Evolutionary conservation across 2,329 filamentous ascomycete species (phyloP).

Genomic region (Hymenotorrendiella dingleyae): DNA sequence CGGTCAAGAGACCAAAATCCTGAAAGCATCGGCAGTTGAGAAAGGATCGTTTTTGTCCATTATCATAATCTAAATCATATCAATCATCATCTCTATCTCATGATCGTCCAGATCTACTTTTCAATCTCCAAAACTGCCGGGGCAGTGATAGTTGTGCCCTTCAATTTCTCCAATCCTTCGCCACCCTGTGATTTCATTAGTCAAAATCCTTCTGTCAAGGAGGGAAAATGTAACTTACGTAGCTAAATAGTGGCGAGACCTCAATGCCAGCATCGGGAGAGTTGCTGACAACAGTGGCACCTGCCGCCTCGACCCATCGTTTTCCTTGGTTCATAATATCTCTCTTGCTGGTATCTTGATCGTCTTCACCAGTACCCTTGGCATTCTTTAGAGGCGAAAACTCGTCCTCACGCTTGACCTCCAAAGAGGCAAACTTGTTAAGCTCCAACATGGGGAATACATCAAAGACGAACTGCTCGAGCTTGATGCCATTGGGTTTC

Average conservation of each 20-base stretch:
- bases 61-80: constrained; percentile 1
- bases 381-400: constrained; percentile 96
- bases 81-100: neutral
- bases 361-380: constrained; percentile 79
- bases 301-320: constrained; percentile 77
- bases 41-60: too few relatives aligned
- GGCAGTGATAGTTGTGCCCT: constrained; percentile 46
- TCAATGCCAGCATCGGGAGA: constrained; percentile 66
- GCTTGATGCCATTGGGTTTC: constrained; percentile 96
- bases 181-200: constrained; percentile 53
- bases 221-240: constrained; percentile 57
- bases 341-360: constrained; percentile 84
- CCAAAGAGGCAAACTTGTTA: constrained; percentile 88
- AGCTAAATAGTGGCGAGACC: constrained; percentile 89
- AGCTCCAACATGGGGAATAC: constrained; percentile 87
- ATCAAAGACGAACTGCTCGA: constrained; percentile 98
- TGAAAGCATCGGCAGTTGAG: too few relatives aligned
- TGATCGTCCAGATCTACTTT: neutral
- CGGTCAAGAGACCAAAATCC: too few relatives aligned
- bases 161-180: constrained; percentile 54
- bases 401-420: constrained; percentile 94
- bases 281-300: constrained; percentile 66
- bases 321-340: constrained; percentile 88
- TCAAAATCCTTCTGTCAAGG: constrained; percentile 27
- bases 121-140: constrained; percentile 47